Conservation (phyloP, 768 basidiomycete species). For the Piloderma croceum region DNA sequence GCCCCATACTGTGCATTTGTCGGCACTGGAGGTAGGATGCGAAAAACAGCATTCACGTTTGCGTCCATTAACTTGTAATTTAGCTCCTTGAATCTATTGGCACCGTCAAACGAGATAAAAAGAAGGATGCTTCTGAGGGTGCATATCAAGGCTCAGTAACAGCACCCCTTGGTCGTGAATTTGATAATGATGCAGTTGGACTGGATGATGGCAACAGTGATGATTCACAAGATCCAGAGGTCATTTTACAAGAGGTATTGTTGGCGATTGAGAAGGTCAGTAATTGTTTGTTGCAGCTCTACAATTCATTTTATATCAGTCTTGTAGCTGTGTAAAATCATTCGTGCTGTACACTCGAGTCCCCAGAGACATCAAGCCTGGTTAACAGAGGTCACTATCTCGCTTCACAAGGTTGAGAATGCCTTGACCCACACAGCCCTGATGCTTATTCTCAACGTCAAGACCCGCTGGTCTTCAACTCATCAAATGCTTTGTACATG, state of each 20-base stretch:
- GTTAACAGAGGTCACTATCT: background rate
- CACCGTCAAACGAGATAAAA: background rate
- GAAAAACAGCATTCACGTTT: background rate
- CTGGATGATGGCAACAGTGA: no score
- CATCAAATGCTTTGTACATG: conserved; percentile 29
- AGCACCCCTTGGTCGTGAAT: no score
- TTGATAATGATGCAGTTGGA: no score
- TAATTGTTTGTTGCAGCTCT: no score
- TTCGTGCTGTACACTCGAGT: background rate
- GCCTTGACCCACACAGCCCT: background rate
- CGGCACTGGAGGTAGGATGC: conserved; percentile 19
- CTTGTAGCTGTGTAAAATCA: background rate
- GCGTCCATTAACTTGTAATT: background rate
- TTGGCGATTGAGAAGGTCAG: background rate
- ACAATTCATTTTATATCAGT: background rate
- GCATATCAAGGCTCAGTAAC: no score
- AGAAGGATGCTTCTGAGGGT: background rate
- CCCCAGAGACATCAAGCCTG: background rate
- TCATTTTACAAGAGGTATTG: background rate
- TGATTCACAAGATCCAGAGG: no score
- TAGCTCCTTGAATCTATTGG: conserved; percentile 31
- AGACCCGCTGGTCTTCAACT: conserved; percentile 30
- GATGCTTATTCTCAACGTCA: conserved; percentile 29
- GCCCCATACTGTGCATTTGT: conserved; percentile 23
- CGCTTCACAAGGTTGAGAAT: background rate